Evolutionary conservation across 2,329 filamentous ascomycete species (phyloP).

Genomic region (Alternaria metachromatica): DNA sequence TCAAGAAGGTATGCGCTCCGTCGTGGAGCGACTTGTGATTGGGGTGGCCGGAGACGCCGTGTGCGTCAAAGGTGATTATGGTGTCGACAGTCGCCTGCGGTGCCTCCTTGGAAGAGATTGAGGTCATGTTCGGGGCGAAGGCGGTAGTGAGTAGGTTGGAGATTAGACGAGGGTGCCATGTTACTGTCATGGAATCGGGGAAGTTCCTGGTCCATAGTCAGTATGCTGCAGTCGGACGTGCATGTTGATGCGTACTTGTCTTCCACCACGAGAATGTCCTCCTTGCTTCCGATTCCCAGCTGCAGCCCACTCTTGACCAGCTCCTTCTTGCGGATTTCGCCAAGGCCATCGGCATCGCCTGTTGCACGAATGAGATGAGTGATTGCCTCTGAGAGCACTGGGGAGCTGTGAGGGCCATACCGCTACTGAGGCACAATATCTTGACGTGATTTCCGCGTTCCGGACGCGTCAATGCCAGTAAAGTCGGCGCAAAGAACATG

Average conservation of each 20-base stretch:
- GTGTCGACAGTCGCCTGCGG: constrained; percentile 72
- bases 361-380: constrained; percentile 16
- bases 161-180: constrained; percentile 77
- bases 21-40: constrained; percentile 92
- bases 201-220: constrained; percentile 64
- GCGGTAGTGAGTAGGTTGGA: constrained; percentile 72
- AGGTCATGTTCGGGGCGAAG: constrained; percentile 71
- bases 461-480: constrained; percentile 82
- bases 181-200: constrained; percentile 84
- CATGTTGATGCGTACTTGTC: constrained; percentile 62
- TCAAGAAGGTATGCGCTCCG: constrained; percentile 77
- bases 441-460: constrained; percentile 88
- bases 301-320: constrained; percentile 78
- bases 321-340: constrained; percentile 81
- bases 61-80: constrained; percentile 86
- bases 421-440: constrained; percentile 90
- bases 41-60: constrained; percentile 84
- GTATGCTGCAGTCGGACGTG: constrained; percentile 10
- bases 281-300: constrained; percentile 74
- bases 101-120: constrained; percentile 49
- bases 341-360: constrained; percentile 88
- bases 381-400: not conserved
- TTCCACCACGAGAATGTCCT: constrained; percentile 87
- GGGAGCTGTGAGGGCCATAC: constrained; percentile 51
- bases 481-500: constrained; percentile 96